Evolutionary conservation across 1,284 basidiomycete species (phyloP).

Genomic region (Puccinia triticina): DNA sequence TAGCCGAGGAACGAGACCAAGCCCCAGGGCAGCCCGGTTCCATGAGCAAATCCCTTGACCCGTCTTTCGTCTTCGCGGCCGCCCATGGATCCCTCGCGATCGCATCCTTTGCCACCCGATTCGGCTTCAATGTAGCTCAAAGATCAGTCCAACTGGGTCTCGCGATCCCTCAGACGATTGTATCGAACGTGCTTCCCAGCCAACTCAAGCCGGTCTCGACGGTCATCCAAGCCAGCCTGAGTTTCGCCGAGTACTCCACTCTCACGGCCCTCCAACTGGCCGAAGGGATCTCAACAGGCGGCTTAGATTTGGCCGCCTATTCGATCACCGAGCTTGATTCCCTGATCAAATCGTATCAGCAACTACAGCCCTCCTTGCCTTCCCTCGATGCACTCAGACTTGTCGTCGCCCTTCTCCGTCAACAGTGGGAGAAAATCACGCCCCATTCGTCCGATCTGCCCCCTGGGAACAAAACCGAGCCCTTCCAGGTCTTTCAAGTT

Average conservation of each 20-base stretch:
- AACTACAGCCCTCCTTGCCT: slow-evolving; percentile 1
- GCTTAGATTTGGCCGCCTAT: slow-evolving; percentile 17
- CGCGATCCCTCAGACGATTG: slow-evolving; percentile 16
- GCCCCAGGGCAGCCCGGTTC: background rate
- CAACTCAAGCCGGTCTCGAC: slow-evolving; percentile 3
- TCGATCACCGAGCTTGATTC: slow-evolving; percentile 29
- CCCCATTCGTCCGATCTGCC: slow-evolving; percentile 11
- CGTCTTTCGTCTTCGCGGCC: background rate
- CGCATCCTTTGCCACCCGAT: slow-evolving; percentile 17
- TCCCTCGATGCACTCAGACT: slow-evolving; percentile 29
- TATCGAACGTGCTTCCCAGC: slow-evolving; percentile 11
- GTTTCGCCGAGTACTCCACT: slow-evolving; percentile 28
- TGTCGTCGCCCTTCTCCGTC: slow-evolving; percentile 19
- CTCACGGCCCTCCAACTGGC: slow-evolving; percentile 4
- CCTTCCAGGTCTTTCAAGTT: slow-evolving; percentile 24
- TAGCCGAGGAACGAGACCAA: background rate
- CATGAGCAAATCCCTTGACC: background rate
- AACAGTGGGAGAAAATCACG: slow-evolving; percentile 26
- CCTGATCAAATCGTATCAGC: slow-evolving; percentile 18
- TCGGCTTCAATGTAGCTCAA: slow-evolving; percentile 32
- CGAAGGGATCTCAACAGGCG: slow-evolving; percentile 9
- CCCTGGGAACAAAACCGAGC: background rate
- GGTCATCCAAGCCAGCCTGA: slow-evolving; percentile 22
- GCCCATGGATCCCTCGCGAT: slow-evolving; percentile 9
- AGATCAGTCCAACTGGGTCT: slow-evolving; percentile 27